Conservation (phyloP, 2,329 filamentous ascomycete genomes). For the Penicillium frequentans region DNA sequence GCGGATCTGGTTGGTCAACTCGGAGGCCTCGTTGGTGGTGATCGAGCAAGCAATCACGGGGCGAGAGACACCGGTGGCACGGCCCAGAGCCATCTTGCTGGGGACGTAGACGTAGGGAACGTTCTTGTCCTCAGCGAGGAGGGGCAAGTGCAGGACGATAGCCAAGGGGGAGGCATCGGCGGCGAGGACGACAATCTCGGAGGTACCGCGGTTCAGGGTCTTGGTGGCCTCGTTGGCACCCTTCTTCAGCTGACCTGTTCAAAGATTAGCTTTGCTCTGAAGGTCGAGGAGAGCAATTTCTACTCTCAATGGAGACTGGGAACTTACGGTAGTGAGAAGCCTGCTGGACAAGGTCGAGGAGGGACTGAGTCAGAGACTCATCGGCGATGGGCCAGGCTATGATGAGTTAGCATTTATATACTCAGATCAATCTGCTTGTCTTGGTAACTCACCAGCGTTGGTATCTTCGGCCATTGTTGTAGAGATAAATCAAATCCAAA, state of each 20-base stretch:
- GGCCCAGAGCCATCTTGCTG: constrained; percentile 79
- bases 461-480: constrained; percentile 35
- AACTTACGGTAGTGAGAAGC: constrained; percentile 46
- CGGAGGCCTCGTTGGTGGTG: constrained; percentile 87
- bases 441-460: constrained; percentile 25
- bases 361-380: constrained; percentile 72
- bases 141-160: constrained; percentile 84
- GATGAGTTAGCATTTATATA: not conserved
- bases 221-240: constrained; percentile 85
- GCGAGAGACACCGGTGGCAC: constrained; percentile 85
- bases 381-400: constrained; percentile 72
- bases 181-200: constrained; percentile 84
- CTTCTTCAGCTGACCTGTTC: constrained; percentile 72
- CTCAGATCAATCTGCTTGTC: not conserved
- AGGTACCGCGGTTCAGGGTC: constrained; percentile 85
- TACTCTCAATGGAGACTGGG: not conserved
- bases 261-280: not conserved
- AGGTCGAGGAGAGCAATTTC: not conserved
- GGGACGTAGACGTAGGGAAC: constrained; percentile 72
- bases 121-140: constrained; percentile 78
- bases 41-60: constrained; percentile 85
- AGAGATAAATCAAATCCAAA: constrained; percentile 17
- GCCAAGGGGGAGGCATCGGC: constrained; percentile 85
- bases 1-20: constrained; percentile 84
- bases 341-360: constrained; percentile 80